phyloP scores from a whole-genome alignment of 768 basidiomycete genomes.

The Russula ochroleuca region DNA sequence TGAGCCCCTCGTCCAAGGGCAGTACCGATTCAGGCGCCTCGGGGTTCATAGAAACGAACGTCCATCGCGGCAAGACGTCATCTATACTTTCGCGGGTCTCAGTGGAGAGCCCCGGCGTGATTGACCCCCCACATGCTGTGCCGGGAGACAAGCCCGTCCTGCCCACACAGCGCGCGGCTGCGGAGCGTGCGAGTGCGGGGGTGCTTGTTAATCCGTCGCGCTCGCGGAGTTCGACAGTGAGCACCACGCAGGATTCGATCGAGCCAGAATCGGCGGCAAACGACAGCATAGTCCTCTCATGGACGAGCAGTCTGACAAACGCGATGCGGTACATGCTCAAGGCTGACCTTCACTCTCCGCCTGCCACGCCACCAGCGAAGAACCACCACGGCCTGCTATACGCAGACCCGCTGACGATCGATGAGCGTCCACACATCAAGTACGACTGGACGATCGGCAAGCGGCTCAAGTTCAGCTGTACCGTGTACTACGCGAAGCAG shows the following conservation, averaged over 20 bases:
- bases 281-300: constrained; percentile 35
- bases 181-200: background rate
- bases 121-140: constrained; percentile 21
- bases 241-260: constrained; percentile 11
- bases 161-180: background rate
- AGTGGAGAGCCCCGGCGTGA: constrained; percentile 39
- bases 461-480: constrained; percentile 71
- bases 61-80: constrained; percentile 38
- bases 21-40: constrained; percentile 26
- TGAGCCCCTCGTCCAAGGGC: constrained; percentile 31
- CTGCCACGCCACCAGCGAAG: constrained; percentile 35
- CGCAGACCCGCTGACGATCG: constrained; percentile 42
- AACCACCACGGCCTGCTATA: constrained; percentile 50
- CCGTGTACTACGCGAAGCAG: constrained; percentile 77
- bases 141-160: background rate
- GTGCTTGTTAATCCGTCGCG: background rate
- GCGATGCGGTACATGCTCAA: constrained; percentile 59
- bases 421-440: constrained; percentile 77
- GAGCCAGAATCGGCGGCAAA: constrained; percentile 5
- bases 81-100: constrained; percentile 41
- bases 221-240: constrained; percentile 18
- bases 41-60: constrained; percentile 37
- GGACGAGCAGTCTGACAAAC: constrained; percentile 51
- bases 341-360: constrained; percentile 34
- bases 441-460: constrained; percentile 78